phyloP scores from a whole-genome alignment of 2,329 filamentous ascomycete genomes.

The Tolypocladium album region DNA sequence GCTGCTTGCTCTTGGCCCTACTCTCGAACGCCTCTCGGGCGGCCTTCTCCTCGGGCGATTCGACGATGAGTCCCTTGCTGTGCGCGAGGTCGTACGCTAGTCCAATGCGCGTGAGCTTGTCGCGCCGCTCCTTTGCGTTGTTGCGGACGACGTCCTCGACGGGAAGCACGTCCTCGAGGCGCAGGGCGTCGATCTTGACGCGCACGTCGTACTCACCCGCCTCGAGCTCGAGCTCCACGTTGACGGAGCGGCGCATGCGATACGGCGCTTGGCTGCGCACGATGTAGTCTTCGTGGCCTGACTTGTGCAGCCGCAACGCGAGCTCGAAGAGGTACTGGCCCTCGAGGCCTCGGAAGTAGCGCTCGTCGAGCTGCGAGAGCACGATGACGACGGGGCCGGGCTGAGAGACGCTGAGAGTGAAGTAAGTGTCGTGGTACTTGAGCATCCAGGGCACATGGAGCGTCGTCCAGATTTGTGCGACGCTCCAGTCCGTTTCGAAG shows the following conservation, averaged over 20 bases:
- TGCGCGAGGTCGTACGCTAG: slow-evolving; percentile 62
- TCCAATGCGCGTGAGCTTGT: slow-evolving; percentile 65
- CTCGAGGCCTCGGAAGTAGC: slow-evolving; percentile 46
- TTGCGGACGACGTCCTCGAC: slow-evolving; percentile 59
- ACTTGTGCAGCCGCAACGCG: slow-evolving; percentile 42
- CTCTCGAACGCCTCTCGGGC: slow-evolving; percentile 33
- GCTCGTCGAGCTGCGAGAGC: slow-evolving; percentile 44
- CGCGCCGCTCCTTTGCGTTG: slow-evolving; percentile 50
- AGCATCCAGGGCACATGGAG: slow-evolving; percentile 44
- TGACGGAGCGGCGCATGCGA: slow-evolving; percentile 62
- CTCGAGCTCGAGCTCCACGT: slow-evolving; percentile 64
- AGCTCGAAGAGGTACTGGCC: slow-evolving; percentile 46
- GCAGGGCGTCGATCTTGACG: slow-evolving; percentile 61
- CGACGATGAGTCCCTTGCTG: slow-evolving; percentile 46
- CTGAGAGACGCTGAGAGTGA: slow-evolving; percentile 37
- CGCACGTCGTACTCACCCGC: slow-evolving; percentile 66
- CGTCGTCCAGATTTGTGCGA: slow-evolving; percentile 36
- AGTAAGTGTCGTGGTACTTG: slow-evolving; percentile 42
- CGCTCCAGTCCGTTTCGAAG: slow-evolving; percentile 43
- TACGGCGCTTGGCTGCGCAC: slow-evolving; percentile 42
- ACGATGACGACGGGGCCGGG: slow-evolving; percentile 43
- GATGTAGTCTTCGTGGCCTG: slow-evolving; percentile 39
- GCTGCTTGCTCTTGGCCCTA: slow-evolving; percentile 27
- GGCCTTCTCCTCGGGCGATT: slow-evolving; percentile 36
- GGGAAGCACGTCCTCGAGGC: slow-evolving; percentile 34